These are phyloP conservation scores for Recurvomyces mirabilis DNA, from an alignment of 495 filamentous ascomycete genomes.

Conservation along the genomic window DNA sequence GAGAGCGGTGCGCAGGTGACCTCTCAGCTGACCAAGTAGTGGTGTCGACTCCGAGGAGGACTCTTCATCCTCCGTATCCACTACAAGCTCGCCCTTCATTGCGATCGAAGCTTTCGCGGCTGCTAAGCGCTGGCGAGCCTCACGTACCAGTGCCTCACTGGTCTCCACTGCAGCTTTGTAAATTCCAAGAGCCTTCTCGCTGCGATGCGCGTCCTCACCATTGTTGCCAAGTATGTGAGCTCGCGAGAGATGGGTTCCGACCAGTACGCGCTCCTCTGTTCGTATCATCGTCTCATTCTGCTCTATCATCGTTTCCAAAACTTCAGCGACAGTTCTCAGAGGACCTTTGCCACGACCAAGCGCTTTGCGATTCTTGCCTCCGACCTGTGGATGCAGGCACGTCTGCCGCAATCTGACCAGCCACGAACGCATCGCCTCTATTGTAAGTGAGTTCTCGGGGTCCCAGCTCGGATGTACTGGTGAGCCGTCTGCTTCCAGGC, in stretches of 20 bases:
- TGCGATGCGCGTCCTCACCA: conserved; percentile 29
- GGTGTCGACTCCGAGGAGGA: conserved; percentile 33
- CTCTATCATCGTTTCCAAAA: conserved; percentile 82
- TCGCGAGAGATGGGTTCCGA: conserved; percentile 48
- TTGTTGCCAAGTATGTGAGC: conserved; percentile 69
- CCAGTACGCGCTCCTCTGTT: conserved; percentile 52
- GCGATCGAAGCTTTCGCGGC: conserved; percentile 35
- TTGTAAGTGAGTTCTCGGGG: conserved; percentile 40
- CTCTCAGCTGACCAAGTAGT: conserved; percentile 47
- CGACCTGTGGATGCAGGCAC: conserved; percentile 74
- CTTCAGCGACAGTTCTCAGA: conserved; percentile 69
- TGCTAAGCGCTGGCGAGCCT: conserved; percentile 51
- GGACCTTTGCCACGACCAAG: conserved; percentile 54
- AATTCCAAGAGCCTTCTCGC: conserved; percentile 48
- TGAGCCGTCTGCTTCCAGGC: conserved; percentile 51
- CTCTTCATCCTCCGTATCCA: conserved; percentile 35
- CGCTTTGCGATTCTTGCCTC: conserved; percentile 52
- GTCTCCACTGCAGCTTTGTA: conserved; percentile 53
- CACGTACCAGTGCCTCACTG: conserved; percentile 45
- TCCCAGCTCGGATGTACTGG: conserved; percentile 52
- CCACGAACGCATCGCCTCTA: conserved; percentile 62
- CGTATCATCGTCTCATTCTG: conserved; percentile 53
- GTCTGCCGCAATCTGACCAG: conserved; percentile 64
- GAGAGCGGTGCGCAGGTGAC: conserved; percentile 56
- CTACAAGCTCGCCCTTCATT: conserved; percentile 12